Percentiles rank a stretch among this genome's conserved stretches.
Evolutionary conservation across 2,329 filamentous ascomycete genomes (phyloP).

Genomic region (Leptographium wingfieldii): DNA sequence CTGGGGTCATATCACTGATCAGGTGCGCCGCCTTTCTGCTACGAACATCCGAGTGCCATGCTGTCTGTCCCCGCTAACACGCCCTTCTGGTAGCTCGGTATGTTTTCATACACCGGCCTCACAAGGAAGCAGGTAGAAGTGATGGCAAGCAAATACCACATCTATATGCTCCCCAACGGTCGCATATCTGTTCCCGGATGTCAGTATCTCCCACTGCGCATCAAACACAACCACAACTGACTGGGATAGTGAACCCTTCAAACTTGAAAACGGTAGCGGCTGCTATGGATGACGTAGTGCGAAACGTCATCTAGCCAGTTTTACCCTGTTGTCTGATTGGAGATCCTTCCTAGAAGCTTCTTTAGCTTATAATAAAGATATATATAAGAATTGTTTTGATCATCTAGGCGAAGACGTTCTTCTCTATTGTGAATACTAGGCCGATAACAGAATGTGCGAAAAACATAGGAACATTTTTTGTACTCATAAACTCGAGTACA

Average conservation of each 20-base stretch:
- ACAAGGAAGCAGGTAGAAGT: neutral
- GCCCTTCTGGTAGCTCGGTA: neutral
- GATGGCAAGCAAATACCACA: neutral
- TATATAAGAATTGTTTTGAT: too few species aligned
- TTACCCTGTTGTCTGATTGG: too few species aligned
- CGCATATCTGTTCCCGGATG: neutral
- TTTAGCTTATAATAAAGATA: too few species aligned
- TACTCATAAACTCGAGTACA: too few species aligned
- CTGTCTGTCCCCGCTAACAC: neutral
- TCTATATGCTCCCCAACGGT: slow-evolving; percentile 1
- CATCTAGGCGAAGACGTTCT: too few species aligned
- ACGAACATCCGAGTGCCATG: neutral
- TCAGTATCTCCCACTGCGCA: neutral
- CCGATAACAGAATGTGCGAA: too few species aligned
- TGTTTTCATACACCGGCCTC: slow-evolving; percentile 2
- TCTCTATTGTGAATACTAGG: too few species aligned
- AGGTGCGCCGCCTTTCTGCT: neutral
- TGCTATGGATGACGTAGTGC: neutral
- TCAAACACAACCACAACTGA: neutral
- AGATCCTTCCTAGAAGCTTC: too few species aligned
- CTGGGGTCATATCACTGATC: neutral
- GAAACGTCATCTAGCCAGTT: neutral
- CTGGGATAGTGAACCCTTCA: neutral
- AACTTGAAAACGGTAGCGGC: neutral
- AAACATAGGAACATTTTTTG: too few species aligned